Evolutionary conservation across 441 rosid genomes (phyloP).

Genomic region (Euphorbia corollata): DNA sequence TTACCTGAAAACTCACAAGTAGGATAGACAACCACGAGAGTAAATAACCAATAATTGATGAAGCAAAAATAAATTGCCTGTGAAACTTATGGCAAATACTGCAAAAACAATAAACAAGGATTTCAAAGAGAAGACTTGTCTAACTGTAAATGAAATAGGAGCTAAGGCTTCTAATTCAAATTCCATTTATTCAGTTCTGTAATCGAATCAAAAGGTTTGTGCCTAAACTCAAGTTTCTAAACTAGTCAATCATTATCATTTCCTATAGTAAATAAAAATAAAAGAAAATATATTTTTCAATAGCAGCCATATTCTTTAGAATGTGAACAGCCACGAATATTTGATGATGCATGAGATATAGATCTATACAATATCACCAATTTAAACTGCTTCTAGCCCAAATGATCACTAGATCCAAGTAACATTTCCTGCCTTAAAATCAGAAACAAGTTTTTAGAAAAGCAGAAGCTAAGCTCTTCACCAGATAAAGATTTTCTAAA

Average conservation of each 20-base stretch:
- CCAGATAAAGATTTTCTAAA: neutral
- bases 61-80: constrained; percentile 5
- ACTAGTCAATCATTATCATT: neutral
- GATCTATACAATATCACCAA: neutral
- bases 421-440: neutral
- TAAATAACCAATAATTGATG: constrained; percentile 6
- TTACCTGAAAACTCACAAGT: constrained; percentile 54
- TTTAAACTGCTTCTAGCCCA: neutral
- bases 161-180: neutral
- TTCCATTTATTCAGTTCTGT: neutral
- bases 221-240: no score
- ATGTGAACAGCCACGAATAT: no score
- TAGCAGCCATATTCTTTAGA: neutral
- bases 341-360: neutral
- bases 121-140: neutral
- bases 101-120: neutral
- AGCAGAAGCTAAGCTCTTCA: neutral
- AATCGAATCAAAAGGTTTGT: neutral
- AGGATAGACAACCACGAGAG: constrained; percentile 16
- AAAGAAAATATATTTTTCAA: neutral
- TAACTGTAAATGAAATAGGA: neutral
- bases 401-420: neutral
- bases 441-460: neutral
- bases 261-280: neutral
- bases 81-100: neutral